phyloP scores from a whole-genome alignment of 1,139 yeast species.

The Saccharomyces hybrid region DNA sequence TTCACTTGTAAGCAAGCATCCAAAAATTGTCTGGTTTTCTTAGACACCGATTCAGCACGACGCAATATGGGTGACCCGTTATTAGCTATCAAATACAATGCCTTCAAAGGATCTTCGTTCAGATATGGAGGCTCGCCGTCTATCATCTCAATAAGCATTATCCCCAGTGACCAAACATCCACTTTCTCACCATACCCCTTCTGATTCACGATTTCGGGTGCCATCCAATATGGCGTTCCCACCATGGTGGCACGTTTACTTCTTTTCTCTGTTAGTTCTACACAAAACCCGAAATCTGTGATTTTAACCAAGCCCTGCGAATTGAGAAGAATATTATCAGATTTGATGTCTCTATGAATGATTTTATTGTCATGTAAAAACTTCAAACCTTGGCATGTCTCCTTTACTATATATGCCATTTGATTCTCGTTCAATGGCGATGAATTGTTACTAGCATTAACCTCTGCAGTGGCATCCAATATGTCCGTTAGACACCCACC shows the following conservation, averaged over 20 bases:
- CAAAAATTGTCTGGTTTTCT: conserved; percentile 72
- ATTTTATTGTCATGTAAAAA: conserved; percentile 83
- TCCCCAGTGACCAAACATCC: conserved; percentile 94
- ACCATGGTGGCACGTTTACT: conserved; percentile 95
- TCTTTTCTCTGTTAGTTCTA: conserved; percentile 83
- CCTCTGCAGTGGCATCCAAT: conserved; percentile 53
- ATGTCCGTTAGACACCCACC: conserved; percentile 82
- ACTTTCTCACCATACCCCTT: conserved; percentile 92
- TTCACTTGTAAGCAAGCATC: conserved; percentile 90
- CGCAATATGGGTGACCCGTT: conserved; percentile 92
- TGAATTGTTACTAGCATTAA: conserved; percentile 18
- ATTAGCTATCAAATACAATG: conserved; percentile 81
- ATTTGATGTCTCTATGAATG: conserved; percentile 89
- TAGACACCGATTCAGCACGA: conserved; percentile 68
- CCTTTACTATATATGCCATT: conserved; percentile 80
- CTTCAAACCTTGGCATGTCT: conserved; percentile 82
- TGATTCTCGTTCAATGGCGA: conserved; percentile 52
- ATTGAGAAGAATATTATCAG: conserved; percentile 83
- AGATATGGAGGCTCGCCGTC: conserved; percentile 96
- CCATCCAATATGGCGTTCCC: conserved; percentile 99
- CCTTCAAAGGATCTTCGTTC: conserved; percentile 86
- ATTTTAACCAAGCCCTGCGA: conserved; percentile 82
- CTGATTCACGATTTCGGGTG: conserved; percentile 93
- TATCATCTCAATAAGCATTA: conserved; percentile 96
- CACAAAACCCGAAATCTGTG: conserved; percentile 95